Evolutionary conservation across 441 rosid genomes (phyloP).

Genomic region (Euphorbia neoarborescens): DNA sequence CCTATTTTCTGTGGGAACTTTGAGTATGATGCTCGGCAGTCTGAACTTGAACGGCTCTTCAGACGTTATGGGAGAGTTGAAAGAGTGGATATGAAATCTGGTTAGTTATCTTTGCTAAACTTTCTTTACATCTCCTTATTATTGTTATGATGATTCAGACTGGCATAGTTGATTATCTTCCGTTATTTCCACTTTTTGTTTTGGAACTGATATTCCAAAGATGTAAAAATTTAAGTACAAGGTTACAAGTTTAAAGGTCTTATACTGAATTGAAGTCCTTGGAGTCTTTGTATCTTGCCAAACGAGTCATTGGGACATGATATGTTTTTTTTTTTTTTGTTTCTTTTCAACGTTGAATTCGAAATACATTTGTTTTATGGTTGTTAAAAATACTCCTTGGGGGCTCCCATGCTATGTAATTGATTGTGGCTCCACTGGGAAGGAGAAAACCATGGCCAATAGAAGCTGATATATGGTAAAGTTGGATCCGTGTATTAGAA

Average conservation of each 20-base stretch:
- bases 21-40: constrained; percentile 84
- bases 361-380: background rate
- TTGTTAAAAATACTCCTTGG: background rate
- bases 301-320: background rate
- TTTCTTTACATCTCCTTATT: background rate
- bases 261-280: background rate
- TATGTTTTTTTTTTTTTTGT: background rate
- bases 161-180: background rate
- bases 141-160: background rate
- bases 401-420: constrained; percentile 3
- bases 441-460: background rate
- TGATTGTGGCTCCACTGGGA: background rate
- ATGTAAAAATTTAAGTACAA: background rate
- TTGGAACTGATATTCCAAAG: background rate
- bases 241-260: background rate
- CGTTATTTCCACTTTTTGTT: background rate
- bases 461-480: background rate
- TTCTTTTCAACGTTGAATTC: background rate
- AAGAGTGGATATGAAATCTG: constrained; percentile 90
- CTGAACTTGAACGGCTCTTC: constrained; percentile 85
- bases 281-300: background rate
- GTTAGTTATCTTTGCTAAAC: constrained; percentile 24
- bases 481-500: background rate
- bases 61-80: constrained; percentile 80
- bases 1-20: constrained; percentile 92